phyloP scores from a whole-genome alignment of 2,329 filamentous ascomycete species.

The Penicillium verrucosum region DNA sequence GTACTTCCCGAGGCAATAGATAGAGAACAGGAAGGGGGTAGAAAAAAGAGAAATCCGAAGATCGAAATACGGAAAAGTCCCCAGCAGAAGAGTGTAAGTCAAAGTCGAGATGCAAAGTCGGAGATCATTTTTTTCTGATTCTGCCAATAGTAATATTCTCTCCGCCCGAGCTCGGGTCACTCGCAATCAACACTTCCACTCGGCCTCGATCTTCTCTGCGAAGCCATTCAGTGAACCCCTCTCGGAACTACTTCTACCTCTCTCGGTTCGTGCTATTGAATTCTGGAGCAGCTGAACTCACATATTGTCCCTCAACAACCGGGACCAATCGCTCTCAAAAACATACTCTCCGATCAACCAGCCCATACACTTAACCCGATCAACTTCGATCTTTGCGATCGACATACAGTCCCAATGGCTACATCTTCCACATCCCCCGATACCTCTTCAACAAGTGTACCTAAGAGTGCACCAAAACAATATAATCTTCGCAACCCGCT shows the following conservation, averaged over 20 bases:
- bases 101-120: conserved; percentile 10
- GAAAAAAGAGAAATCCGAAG: neutral
- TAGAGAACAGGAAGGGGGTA: neutral
- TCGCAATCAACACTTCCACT: conserved; percentile 24
- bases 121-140: conserved; percentile 24
- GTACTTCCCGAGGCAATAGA: neutral
- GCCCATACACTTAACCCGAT: conserved; percentile 13
- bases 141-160: conserved; percentile 19
- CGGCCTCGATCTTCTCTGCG: conserved; percentile 7
- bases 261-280: neutral
- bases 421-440: conserved; percentile 24
- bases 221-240: neutral
- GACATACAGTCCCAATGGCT: conserved; percentile 21
- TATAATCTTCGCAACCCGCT: conserved; percentile 66
- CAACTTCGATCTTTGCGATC: conserved; percentile 20
- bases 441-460: conserved; percentile 18
- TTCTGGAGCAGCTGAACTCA: neutral
- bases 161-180: conserved; percentile 25
- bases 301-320: neutral
- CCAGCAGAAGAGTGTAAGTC: conserved; percentile 3
- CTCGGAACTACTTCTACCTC: neutral
- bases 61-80: conserved; percentile 1
- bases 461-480: conserved; percentile 19
- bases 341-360: conserved; percentile 4
- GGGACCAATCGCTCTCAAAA: neutral